Evolutionary conservation across 2,329 filamentous ascomycete genomes (phyloP).

Genomic region (Exophiala sp.): DNA sequence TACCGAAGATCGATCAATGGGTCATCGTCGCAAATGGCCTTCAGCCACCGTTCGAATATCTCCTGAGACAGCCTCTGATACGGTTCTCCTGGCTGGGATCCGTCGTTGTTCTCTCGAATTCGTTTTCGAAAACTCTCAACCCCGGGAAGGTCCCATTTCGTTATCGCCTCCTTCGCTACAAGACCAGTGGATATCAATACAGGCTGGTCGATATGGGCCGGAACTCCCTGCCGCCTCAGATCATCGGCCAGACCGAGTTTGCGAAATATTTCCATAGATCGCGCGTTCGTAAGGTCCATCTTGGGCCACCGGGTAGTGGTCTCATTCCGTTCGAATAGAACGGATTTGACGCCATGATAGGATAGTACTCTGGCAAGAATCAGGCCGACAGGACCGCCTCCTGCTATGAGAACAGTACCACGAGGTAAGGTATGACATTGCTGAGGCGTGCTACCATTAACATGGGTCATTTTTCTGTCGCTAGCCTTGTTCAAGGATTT

Average conservation of each 20-base stretch:
- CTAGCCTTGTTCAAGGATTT: background rate
- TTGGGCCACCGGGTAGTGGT: conserved; percentile 37
- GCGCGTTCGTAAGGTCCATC: conserved; percentile 38
- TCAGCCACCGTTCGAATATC: conserved; percentile 37
- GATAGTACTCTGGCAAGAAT: conserved; percentile 34
- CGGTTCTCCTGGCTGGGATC: conserved; percentile 32
- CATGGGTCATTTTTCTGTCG: background rate
- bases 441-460: background rate
- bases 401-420: conserved; percentile 42
- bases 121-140: conserved; percentile 20
- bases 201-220: conserved; percentile 2
- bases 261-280: conserved; percentile 37
- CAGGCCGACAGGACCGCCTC: conserved; percentile 46
- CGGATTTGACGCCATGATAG: conserved; percentile 21
- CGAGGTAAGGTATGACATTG: background rate
- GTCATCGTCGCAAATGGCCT: conserved; percentile 24
- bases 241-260: conserved; percentile 17
- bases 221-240: conserved; percentile 9
- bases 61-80: conserved; percentile 35
- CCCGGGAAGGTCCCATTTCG: conserved; percentile 10
- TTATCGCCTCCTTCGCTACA: conserved; percentile 7
- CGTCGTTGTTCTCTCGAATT: conserved; percentile 33
- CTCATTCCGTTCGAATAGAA: conserved; percentile 30
- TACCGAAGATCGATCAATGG: conserved; percentile 30
- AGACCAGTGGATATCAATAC: conserved; percentile 10